Percentiles rank a stretch among this genome's conserved stretches.
Evolutionary conservation across 768 basidiomycete species (phyloP).

Genomic region (Tephrocybe sp.): DNA sequence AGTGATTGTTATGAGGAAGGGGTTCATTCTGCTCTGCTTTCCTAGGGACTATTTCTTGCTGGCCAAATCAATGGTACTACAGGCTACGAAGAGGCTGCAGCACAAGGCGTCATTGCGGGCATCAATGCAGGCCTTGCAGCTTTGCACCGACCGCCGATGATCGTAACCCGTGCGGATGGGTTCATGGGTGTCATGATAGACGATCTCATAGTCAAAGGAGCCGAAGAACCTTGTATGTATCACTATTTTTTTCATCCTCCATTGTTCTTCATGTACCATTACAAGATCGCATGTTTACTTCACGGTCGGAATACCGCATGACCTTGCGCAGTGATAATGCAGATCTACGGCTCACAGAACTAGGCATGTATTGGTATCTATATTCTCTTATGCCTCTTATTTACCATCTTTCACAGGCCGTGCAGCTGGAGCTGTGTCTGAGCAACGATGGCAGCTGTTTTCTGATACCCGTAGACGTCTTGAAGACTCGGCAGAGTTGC

Average conservation of each 20-base stretch:
- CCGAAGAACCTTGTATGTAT: constrained; percentile 83
- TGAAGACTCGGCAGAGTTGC: constrained; percentile 29
- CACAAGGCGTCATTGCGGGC: constrained; percentile 85
- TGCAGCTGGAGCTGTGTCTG: constrained; percentile 42
- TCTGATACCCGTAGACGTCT: constrained; percentile 29
- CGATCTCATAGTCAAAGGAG: constrained; percentile 84
- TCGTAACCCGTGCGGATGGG: constrained; percentile 80
- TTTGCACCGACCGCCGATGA: constrained; percentile 48
- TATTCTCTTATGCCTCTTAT: not conserved
- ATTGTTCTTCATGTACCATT: constrained; percentile 4
- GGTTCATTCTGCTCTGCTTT: not conserved
- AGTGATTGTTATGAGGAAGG: not conserved
- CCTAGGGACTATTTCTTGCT: constrained; percentile 78
- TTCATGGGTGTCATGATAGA: constrained; percentile 92
- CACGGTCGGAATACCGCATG: constrained; percentile 88
- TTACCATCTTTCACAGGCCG: constrained; percentile 30
- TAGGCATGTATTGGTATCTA: constrained; percentile 43
- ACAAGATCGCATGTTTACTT: constrained; percentile 91
- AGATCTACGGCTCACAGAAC: constrained; percentile 75
- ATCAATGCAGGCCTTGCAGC: constrained; percentile 83
- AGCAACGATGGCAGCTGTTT: constrained; percentile 39
- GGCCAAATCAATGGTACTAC: constrained; percentile 94
- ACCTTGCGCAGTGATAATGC: constrained; percentile 88
- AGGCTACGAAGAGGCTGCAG: constrained; percentile 93
- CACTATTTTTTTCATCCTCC: not conserved